Base-by-base conservation (phyloP, 345 rosid species). In the Populus davidiana region DNA sequence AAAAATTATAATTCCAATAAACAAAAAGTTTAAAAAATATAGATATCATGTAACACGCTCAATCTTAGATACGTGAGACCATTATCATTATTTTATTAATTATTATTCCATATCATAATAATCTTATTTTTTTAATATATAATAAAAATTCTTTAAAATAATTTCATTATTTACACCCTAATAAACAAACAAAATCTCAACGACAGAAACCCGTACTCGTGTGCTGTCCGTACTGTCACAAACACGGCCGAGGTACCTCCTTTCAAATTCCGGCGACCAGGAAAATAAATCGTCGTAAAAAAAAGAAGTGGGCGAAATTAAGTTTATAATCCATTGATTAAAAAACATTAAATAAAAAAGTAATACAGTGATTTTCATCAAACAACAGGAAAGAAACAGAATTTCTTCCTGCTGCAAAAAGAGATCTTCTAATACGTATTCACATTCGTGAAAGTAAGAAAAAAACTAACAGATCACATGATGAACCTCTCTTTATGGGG, bases 401-500 rank as follows among this genome's bases (percentile, higher is more conserved):
- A n/a, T 56, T 56, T n/a, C 63, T n/a, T 82, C 21, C 77, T 67
- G 85, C 41, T 31, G 85, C 83, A 77, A 86, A 86, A 84, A 65
- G 65, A 29, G 83, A 75, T 75, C 83, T 47, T 71, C 75, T 35
- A 68, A 39, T 79, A 74, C 70, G 62, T 67, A n/a, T 81, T 78
- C 77, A 84, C 86, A 82, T 71, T 62, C 59, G 59, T 59, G 64
- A 59, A 62, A 69, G 39, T 27, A 38, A 39, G 71, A 17, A 63
- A 78, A 72, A 31, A 72, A 70, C 73, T 78, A 64, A 25, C 43
- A 54, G 52, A 70, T 76, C 72, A 77, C 63, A 59, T 43, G 56
- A 83, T 20, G 17, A 41, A 75, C 65, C 72, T 76, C 81, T 77
- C 59, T 49, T 33, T 23, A 44, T 67, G 50, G 36, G 0, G 44